A percentile compares a stretch with the other conserved stretches of the same genome.
These are phyloP conservation scores for Populus hybrid DNA, from an alignment of 441 rosid genomes.

Conservation along the genomic window DNA sequence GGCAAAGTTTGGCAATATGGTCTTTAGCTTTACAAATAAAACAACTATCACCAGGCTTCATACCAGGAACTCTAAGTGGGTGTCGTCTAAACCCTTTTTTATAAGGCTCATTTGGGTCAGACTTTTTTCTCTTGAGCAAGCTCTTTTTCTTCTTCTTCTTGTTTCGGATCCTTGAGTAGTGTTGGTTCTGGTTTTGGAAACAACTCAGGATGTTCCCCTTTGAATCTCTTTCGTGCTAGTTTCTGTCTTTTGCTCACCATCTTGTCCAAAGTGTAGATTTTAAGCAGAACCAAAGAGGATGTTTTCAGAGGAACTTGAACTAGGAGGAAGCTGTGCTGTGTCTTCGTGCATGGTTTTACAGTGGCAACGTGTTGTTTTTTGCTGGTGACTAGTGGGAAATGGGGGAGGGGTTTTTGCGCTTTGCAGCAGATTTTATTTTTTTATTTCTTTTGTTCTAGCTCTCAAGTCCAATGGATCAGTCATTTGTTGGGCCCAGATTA, in stretches of 20 bases:
- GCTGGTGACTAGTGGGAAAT: too few relatives aligned
- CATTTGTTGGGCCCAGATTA: too few relatives aligned
- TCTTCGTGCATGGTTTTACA: constrained; percentile 7
- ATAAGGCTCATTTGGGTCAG: constrained; percentile 29
- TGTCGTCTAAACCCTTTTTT: constrained; percentile 46
- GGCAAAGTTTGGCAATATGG: constrained; percentile 85
- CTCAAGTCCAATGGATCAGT: too few relatives aligned
- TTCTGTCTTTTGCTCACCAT: constrained; percentile 82
- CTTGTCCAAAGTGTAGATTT: too few relatives aligned
- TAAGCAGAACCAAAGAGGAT: not conserved
- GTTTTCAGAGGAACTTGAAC: not conserved
- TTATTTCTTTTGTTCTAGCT: too few relatives aligned
- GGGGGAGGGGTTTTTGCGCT: too few relatives aligned
- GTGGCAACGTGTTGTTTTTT: too few relatives aligned
- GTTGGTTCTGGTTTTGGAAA: constrained; percentile 69
- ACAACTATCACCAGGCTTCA: constrained; percentile 94
- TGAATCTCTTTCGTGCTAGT: constrained; percentile 67
- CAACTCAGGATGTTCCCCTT: constrained; percentile 55
- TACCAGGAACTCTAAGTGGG: constrained; percentile 87
- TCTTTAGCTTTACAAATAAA: constrained; percentile 74
- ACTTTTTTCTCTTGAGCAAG: constrained; percentile 59
- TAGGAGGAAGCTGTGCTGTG: not conserved
- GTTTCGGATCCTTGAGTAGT: constrained; percentile 54
- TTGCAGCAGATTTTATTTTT: too few relatives aligned
- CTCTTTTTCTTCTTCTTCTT: constrained; percentile 49